These are phyloP conservation scores for Suillus fuscotomentosus DNA, from an alignment of 768 basidiomycete genomes.

Conservation along the genomic window DNA sequence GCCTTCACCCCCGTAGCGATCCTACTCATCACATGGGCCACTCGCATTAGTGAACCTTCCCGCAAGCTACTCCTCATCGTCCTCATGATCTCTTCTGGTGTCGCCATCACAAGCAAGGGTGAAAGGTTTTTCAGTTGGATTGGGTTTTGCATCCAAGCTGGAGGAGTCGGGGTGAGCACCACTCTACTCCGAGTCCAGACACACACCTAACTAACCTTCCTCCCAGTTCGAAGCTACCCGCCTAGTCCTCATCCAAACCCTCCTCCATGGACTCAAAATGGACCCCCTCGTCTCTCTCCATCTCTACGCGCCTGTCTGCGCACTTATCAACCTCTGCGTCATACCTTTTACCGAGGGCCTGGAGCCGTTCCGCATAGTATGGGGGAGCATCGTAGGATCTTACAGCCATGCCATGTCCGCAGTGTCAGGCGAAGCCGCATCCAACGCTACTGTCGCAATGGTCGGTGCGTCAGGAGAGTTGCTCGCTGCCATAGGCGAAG, in stretches of 20 bases:
- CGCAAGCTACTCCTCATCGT: slow-evolving; percentile 81
- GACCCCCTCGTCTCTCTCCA: slow-evolving; percentile 93
- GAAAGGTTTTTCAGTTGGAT: slow-evolving; percentile 83
- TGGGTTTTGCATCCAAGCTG: slow-evolving; percentile 86
- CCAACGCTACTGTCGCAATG: not conserved
- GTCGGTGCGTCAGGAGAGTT: not conserved
- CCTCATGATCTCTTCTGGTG: slow-evolving; percentile 86
- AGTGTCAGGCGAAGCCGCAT: not conserved
- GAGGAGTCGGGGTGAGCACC: slow-evolving; percentile 68
- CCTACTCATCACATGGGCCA: slow-evolving; percentile 89
- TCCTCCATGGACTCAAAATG: slow-evolving; percentile 96
- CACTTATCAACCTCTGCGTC: slow-evolving; percentile 79
- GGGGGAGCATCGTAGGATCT: slow-evolving; percentile 20
- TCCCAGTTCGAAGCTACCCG: slow-evolving; percentile 84
- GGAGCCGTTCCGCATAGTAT: slow-evolving; percentile 61
- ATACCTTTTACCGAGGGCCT: slow-evolving; percentile 92
- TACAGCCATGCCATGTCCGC: not conserved
- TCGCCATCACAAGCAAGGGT: slow-evolving; percentile 86
- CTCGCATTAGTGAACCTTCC: slow-evolving; percentile 86
- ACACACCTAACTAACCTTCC: slow-evolving; percentile 4
- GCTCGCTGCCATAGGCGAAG: not conserved
- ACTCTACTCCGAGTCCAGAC: not conserved
- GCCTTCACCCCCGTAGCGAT: slow-evolving; percentile 91
- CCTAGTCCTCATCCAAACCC: slow-evolving; percentile 93
- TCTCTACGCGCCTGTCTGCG: slow-evolving; percentile 96